Conservation (phyloP, 78 protist species). For the Pelomyxa schiedti region DNA sequence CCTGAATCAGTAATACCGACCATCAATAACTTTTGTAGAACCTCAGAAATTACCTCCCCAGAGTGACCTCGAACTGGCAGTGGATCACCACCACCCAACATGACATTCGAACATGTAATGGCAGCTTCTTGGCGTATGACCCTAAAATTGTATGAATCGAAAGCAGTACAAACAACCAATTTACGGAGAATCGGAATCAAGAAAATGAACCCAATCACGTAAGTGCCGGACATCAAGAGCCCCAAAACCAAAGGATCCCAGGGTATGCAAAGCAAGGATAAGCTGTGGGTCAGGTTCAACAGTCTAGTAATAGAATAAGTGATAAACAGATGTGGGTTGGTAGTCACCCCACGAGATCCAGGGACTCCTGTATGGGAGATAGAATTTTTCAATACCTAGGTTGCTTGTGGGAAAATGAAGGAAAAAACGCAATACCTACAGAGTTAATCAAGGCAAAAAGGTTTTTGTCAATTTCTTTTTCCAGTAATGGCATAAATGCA, state of each 20-base stretch:
- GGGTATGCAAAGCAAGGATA: slow-evolving; percentile 54
- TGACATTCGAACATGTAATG: slow-evolving; percentile 8
- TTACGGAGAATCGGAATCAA: slow-evolving; percentile 51
- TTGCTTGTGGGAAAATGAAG: slow-evolving; percentile 23
- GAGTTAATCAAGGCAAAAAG: slow-evolving; percentile 6
- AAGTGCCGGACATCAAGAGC: slow-evolving; percentile 48
- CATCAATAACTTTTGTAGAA: slow-evolving; percentile 47
- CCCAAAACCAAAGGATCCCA: slow-evolving; percentile 59
- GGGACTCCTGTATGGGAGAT: background rate
- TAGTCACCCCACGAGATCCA: background rate
- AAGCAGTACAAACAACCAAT: slow-evolving; percentile 20
- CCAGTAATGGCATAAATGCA: slow-evolving; percentile 29
- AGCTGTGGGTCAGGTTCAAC: slow-evolving; percentile 16
- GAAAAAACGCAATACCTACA: slow-evolving; percentile 13
- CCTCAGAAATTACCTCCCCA: slow-evolving; percentile 39
- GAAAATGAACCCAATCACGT: slow-evolving; percentile 32
- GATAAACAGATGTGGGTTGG: background rate
- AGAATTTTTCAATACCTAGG: slow-evolving; percentile 11
- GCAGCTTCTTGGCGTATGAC: slow-evolving; percentile 43
- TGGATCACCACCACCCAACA: background rate
- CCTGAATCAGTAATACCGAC: slow-evolving; percentile 70
- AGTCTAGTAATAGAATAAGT: slow-evolving; percentile 3
- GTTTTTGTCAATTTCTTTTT: slow-evolving; percentile 30
- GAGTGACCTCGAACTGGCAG: slow-evolving; percentile 37
- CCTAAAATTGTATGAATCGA: background rate